Conservation (phyloP, 139 green algal genomes). For the Dunaliella primolecta region DNA sequence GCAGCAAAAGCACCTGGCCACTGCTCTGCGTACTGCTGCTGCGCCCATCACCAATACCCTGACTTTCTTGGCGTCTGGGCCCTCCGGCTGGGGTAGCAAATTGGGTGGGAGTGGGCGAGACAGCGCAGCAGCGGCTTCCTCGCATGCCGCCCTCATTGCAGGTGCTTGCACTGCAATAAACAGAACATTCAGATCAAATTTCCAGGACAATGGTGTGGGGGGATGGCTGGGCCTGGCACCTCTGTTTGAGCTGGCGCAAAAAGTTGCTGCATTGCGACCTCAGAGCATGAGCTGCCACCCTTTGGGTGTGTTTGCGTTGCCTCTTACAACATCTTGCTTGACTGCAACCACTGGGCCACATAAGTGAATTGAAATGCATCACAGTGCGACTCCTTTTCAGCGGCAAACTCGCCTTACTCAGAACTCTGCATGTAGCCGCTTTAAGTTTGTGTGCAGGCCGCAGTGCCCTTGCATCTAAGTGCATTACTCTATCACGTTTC, state of each 20-base stretch:
- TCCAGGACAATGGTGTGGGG: no score
- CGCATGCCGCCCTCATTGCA: neutral
- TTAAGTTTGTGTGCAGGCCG: neutral
- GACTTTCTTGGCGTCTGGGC: neutral
- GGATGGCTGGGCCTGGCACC: neutral
- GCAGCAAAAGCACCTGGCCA: neutral
- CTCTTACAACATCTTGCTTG: no score
- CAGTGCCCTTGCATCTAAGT: neutral
- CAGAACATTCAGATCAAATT: no score
- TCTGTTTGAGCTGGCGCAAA: neutral
- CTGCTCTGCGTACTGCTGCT: neutral
- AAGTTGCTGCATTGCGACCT: no score
- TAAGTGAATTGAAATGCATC: no score
- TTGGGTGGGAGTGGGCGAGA: no score
- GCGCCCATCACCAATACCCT: neutral
- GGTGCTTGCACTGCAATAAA: no score
- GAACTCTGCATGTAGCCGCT: no score
- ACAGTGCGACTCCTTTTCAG: no score
- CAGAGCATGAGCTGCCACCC: neutral
- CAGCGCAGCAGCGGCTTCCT: neutral
- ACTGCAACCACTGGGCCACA: no score
- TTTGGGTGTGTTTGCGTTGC: neutral
- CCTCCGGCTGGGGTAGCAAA: neutral
- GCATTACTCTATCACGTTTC: neutral
- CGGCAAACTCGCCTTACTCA: no score